Evolutionary conservation across 2,329 filamentous ascomycete species (phyloP).

Genomic region (Herpotrichia juniperi): DNA sequence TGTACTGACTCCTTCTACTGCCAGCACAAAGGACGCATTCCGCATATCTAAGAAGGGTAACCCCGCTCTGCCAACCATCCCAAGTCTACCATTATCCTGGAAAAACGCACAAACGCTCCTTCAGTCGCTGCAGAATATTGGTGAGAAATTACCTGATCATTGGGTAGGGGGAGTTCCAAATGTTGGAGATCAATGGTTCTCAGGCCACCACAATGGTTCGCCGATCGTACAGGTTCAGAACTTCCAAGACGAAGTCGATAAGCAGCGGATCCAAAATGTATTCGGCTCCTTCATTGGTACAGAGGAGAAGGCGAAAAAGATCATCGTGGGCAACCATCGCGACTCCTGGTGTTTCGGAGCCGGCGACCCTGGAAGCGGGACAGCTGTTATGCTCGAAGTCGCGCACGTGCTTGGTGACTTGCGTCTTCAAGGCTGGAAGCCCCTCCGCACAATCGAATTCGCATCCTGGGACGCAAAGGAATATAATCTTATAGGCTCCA

Average conservation of each 20-base stretch:
- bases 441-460: slow-evolving; percentile 93
- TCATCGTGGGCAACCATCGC: slow-evolving; percentile 91
- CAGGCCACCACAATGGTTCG: slow-evolving; percentile 71
- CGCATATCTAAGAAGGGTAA: slow-evolving; percentile 74
- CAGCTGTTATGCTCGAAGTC: slow-evolving; percentile 89
- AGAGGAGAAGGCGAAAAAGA: slow-evolving; percentile 80
- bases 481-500: slow-evolving; percentile 93
- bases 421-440: slow-evolving; percentile 79
- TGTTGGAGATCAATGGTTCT: slow-evolving; percentile 77
- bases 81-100: slow-evolving; percentile 89
- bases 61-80: slow-evolving; percentile 77
- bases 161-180: slow-evolving; percentile 83
- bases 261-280: slow-evolving; percentile 91
- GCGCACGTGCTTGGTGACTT: slow-evolving; percentile 84
- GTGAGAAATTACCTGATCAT: slow-evolving; percentile 68
- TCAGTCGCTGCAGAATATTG: slow-evolving; percentile 75
- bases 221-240: slow-evolving; percentile 84
- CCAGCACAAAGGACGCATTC: slow-evolving; percentile 69
- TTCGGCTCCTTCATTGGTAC: slow-evolving; percentile 83
- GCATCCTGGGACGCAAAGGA: slow-evolving; percentile 95
- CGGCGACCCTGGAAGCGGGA: slow-evolving; percentile 81
- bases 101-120: slow-evolving; percentile 83
- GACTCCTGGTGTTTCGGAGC: slow-evolving; percentile 93
- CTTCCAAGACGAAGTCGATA: slow-evolving; percentile 79
- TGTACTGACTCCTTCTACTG: slow-evolving; percentile 87